These are phyloP conservation scores for Zymoseptoria ardabiliae DNA, from an alignment of 2,329 filamentous ascomycete genomes.

Conservation along the genomic window DNA sequence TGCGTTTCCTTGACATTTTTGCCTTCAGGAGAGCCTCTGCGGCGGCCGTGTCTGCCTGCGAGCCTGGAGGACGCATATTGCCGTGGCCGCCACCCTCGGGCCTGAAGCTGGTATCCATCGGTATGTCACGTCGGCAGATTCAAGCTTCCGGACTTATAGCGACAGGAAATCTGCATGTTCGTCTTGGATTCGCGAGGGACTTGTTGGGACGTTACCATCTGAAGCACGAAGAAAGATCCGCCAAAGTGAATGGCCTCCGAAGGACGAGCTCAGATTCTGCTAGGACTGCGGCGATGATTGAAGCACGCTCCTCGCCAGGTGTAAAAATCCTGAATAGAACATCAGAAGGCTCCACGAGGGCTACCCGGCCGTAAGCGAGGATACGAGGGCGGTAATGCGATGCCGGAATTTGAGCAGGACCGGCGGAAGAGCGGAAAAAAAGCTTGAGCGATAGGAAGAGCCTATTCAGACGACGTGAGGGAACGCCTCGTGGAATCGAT, in stretches of 20 bases:
- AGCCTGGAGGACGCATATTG: not conserved
- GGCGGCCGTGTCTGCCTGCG: constrained; percentile 19
- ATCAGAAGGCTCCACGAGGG: not conserved
- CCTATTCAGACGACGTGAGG: not conserved
- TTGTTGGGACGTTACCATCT: not conserved
- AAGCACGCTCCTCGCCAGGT: not conserved
- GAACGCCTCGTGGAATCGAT: not conserved
- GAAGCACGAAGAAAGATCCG: not conserved
- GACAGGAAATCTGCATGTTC: not conserved
- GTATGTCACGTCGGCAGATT: not conserved
- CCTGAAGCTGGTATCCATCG: constrained; percentile 9
- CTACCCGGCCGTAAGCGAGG: not conserved
- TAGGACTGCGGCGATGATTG: not conserved
- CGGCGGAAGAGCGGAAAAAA: not conserved
- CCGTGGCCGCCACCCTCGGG: constrained; percentile 3
- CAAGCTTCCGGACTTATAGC: not conserved
- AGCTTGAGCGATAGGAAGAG: not conserved
- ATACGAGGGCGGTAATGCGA: not conserved
- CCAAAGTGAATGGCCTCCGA: not conserved
- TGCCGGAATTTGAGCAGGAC: not conserved
- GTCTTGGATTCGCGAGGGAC: not conserved
- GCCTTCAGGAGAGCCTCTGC: constrained; percentile 26
- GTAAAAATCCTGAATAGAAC: not conserved
- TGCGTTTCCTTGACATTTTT: constrained; percentile 51
- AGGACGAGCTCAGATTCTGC: not conserved